Base-by-base conservation (phyloP, 371 early-diverging fungal genomes). In the Vairimorpha apis region DNA sequence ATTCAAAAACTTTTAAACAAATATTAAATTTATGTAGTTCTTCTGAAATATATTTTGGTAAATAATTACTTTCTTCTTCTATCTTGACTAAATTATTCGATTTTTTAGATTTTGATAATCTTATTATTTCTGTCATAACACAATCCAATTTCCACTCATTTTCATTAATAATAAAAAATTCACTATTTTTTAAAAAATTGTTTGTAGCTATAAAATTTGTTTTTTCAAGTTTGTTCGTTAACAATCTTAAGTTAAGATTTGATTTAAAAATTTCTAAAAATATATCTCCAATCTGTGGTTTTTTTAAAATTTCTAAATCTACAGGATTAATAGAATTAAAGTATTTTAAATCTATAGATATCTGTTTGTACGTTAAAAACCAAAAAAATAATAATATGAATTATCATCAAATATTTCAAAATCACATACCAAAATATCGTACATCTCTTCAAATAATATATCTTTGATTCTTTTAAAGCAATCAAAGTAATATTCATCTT, bases 121-220 rank as follows among this genome's bases (percentile, higher is more conserved):
- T 45, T 32, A 69, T 69, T 8, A 69, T 51, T 23, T 69, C 69
- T 58, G 37, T 69, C 69, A 69, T 69, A 0, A 59, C 69, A 69
- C 56, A 30, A 30, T 69, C 69, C 23, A 69, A 59, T 32, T 43
- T 69, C 69, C 69, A 69, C 23, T 69, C 69, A 30, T 41, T 14
- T 1, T 35, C 16, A 44, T 69, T 69, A 8, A 32, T 56, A 0
- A 69, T 44, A 33, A 38, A 69, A 41, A 30, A 55, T 32, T 69
- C 69, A 0, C 59, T 69, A 12, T 58, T 44, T 13, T 29, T 27
- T 25, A 69, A 59, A 8, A 69, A 43, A 0, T n/a, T 14, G 25
- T 59, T 69, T 16, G 30, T 59, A 18, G 5, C 13, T 41, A 23
- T 45, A 12, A 69, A 30, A 44, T 21, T 10, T 29, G 56, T 45